Conservation (phyloP, 2,329 filamentous ascomycete species). For the Diaporthe sp. region DNA sequence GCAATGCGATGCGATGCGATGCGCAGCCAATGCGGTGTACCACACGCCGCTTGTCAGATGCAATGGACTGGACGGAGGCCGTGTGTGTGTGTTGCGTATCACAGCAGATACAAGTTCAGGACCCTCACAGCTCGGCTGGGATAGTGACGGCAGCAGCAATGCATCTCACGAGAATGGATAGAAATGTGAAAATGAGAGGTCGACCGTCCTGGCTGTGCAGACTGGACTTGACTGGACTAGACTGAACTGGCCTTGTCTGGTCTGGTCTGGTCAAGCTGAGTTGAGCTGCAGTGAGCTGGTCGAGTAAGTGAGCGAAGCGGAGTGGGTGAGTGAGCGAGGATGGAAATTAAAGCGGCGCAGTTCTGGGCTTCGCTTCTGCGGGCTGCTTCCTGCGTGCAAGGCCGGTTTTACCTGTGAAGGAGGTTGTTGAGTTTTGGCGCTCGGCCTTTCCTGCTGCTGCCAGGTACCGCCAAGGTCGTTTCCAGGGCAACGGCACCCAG, state of each 20-base stretch:
- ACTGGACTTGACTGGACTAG: not conserved
- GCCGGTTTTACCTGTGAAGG: not conserved
- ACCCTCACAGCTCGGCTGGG: slow-evolving; percentile 38
- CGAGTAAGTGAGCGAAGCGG: slow-evolving; percentile 13
- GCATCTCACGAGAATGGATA: slow-evolving; percentile 38
- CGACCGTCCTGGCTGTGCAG: not conserved
- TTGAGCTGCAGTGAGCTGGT: not conserved
- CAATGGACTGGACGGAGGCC: not conserved
- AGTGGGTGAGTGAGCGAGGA: slow-evolving; percentile 13
- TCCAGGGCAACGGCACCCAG: slow-evolving; percentile 23
- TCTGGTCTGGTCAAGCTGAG: not conserved
- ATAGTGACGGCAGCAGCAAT: slow-evolving; percentile 31
- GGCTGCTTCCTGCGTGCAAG: slow-evolving; percentile 22
- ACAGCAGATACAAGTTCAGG: slow-evolving; percentile 26
- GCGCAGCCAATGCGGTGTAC: slow-evolving; percentile 8
- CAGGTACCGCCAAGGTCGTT: slow-evolving; percentile 21
- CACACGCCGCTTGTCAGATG: not conserved
- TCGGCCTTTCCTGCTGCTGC: not conserved
- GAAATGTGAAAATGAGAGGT: slow-evolving; percentile 21
- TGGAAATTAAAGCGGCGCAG: slow-evolving; percentile 35
- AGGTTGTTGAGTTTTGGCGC: slow-evolving; percentile 21
- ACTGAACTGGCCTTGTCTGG: not conserved
- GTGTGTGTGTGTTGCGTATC: slow-evolving; percentile 35
- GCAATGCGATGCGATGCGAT: slow-evolving; percentile 2
- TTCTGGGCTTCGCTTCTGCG: slow-evolving; percentile 24